A percentile compares a stretch with the other conserved stretches of the same genome.
These are phyloP conservation scores for Fusarium dlaminii DNA, from an alignment of 2,329 filamentous ascomycete genomes.

Conservation along the genomic window DNA sequence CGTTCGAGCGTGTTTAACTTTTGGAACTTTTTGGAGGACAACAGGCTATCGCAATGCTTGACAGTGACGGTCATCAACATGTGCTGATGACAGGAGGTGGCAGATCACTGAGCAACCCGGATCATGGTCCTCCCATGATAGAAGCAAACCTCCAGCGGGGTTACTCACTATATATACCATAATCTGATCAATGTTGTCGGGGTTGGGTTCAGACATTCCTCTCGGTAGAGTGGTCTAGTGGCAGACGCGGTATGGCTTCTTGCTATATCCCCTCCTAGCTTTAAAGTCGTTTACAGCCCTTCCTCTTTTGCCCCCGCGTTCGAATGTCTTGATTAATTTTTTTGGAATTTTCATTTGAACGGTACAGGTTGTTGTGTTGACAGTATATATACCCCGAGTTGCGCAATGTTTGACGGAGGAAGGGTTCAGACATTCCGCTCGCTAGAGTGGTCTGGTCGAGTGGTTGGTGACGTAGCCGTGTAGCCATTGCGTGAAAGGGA, in stretches of 20 bases:
- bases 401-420: neutral
- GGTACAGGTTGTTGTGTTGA: neutral
- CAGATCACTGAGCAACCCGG: fast-evolving
- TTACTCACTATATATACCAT: neutral
- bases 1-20: neutral
- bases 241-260: neutral
- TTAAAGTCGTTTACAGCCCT: neutral
- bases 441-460: neutral
- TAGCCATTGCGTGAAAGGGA: neutral
- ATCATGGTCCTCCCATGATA: fast-evolving
- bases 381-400: neutral
- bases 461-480: neutral
- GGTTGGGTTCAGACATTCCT: neutral
- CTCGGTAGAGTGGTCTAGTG: neutral
- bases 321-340: fast-evolving
- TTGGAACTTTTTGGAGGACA: neutral
- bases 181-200: neutral
- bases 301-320: neutral
- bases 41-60: neutral
- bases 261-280: neutral
- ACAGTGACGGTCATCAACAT: neutral
- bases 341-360: neutral
- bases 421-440: neutral
- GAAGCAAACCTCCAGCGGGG: neutral
- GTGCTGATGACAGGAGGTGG: neutral